Percentiles rank a stretch among this genome's conserved stretches.
Conservation (phyloP, 164 flowering plant genomes). For the Litsea cubeba region DNA sequence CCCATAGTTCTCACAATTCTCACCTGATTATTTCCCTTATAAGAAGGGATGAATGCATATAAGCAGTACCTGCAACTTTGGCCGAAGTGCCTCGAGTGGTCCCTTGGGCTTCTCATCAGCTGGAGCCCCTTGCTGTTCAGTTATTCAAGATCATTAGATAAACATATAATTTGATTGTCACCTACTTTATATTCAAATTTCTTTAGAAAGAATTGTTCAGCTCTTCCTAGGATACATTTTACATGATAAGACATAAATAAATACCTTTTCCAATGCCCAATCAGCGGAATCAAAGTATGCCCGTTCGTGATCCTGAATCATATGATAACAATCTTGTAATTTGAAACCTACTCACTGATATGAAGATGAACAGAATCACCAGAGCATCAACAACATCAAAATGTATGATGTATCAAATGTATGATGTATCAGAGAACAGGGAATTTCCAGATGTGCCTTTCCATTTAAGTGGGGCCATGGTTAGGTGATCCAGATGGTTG, state of each 20-base stretch:
- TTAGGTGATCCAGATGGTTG: background rate
- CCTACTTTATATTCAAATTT: background rate
- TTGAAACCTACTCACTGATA: background rate
- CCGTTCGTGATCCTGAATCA: constrained; percentile 53
- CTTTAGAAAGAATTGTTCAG: background rate
- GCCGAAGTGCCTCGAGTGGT: constrained; percentile 54
- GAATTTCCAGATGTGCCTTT: no score
- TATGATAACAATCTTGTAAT: background rate
- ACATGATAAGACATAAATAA: constrained; percentile 7
- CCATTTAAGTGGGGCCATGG: background rate
- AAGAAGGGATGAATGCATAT: background rate
- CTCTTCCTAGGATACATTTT: background rate
- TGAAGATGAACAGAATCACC: background rate
- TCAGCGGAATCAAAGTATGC: constrained; percentile 75
- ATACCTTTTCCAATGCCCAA: constrained; percentile 73
- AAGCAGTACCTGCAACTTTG: constrained; percentile 52
- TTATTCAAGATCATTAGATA: constrained; percentile 14
- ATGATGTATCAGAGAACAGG: no score
- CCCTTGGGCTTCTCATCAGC: constrained; percentile 64
- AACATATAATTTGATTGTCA: background rate
- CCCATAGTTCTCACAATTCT: no score
- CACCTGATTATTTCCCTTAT: no score
- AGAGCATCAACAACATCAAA: background rate
- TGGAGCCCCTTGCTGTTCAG: constrained; percentile 67
- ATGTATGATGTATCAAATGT: background rate